Base-by-base conservation (phyloP, 352 stramenopile genomes). In the Chrysophaeum taylorii region DNA sequence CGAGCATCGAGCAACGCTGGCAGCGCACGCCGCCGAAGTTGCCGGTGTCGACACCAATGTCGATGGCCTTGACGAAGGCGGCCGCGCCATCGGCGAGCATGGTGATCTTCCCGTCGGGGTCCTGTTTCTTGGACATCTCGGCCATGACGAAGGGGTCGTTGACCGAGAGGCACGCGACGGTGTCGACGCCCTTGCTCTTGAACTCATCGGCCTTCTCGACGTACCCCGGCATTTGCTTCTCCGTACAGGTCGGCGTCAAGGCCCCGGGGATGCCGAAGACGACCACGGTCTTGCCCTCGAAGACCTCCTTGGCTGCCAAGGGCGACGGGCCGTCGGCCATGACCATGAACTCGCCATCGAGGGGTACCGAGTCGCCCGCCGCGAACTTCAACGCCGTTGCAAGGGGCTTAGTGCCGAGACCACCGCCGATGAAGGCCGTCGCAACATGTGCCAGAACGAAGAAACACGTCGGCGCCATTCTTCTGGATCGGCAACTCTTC, bases 11-110 rank as follows among this genome's bases (percentile, higher is more conserved):
- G 61, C 87, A 86, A 70, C 92, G 84, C 77, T 92, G 91, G 72
- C 87, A 77, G 63, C 94, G 85, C 52, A 96, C 90, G 48, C 89
- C 89, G 73, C 94, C 94, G 71, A 98, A 96, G 80, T 97, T 98
- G 57, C 96, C 85, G 84, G 98, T 94, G 79, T 98, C 92, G 36
- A 79, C 36, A 33, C 76, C 73, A 70, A 81, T 73, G 38, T 78
- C 74, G 16, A 79, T 43, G n/a, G 62, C 62, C 21, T 38, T 37
- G 0, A 74, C 78, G 27, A 81, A 54, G 9, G 38, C 64, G 31
- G 67, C 73, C 29, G 42, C 37, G 18, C 73, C 71, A 70, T 81
- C 76, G 21, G 63, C 73, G 38, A 79, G 52, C 39, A 81, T 72
- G 21, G 68, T 77, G 42, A 81, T 35, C 74, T n/a, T 74, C 66